Conservation (phyloP, 805 yeast species). For the Wickerhamomyces queroliae region DNA sequence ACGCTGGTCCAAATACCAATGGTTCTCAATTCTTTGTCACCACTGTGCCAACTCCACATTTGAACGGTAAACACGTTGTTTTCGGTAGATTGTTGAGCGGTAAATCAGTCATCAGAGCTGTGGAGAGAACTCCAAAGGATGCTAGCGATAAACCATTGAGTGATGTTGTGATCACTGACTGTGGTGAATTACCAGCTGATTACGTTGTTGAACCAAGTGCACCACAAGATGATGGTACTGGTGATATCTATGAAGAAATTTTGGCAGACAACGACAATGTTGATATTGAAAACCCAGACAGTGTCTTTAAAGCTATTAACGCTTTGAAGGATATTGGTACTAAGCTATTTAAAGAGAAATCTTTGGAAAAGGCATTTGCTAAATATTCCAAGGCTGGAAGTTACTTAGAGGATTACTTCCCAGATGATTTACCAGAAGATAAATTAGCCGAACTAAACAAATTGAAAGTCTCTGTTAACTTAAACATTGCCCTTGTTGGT, state of each 20-base stretch:
- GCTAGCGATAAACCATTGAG: conserved; percentile 63
- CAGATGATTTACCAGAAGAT: conserved; percentile 56
- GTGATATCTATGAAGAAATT: conserved; percentile 74
- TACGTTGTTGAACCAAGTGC: conserved; percentile 39
- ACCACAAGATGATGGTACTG: conserved; percentile 68
- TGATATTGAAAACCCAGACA: conserved; percentile 51
- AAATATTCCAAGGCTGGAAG: conserved; percentile 72
- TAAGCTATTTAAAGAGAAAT: conserved; percentile 59
- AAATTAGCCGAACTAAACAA: conserved; percentile 43
- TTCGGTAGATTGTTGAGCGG: conserved; percentile 88
- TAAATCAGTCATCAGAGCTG: conserved; percentile 68
- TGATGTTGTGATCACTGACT: conserved; percentile 67
- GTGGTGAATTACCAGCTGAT: conserved; percentile 71
- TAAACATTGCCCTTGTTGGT: conserved; percentile 73
- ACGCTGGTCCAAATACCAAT: conserved; percentile 92
- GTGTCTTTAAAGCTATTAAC: conserved; percentile 61
- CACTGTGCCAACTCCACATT: conserved; percentile 87
- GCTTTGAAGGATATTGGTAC: conserved; percentile 77
- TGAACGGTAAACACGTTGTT: conserved; percentile 94
- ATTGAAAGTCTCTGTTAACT: conserved; percentile 56
- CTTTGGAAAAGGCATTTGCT: conserved; percentile 46
- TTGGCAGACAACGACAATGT: conserved; percentile 70
- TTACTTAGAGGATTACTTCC: conserved; percentile 68
- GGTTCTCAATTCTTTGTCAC: conserved; percentile 96
- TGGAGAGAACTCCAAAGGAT: conserved; percentile 68